A percentile compares a stretch with the other conserved stretches of the same genome.
phyloP scores from a whole-genome alignment of 148 eudicot genomes.

The Limonium bicolor region DNA sequence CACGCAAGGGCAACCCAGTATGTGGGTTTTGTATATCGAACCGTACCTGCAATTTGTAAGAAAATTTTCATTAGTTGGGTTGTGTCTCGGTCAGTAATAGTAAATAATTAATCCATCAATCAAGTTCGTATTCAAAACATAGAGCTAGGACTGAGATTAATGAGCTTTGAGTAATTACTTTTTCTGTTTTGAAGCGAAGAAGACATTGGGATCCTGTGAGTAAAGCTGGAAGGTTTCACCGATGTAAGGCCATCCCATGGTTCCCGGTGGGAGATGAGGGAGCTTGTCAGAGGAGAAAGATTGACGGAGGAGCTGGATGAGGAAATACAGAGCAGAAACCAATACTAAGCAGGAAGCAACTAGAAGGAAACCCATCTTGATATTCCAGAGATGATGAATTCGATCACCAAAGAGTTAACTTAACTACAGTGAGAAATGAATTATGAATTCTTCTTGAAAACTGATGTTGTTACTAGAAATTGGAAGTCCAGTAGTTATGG shows the following conservation, averaged over 20 bases:
- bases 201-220: slow-evolving; percentile 37
- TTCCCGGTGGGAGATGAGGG: slow-evolving; percentile 37
- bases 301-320: neutral
- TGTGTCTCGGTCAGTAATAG: neutral
- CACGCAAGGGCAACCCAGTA: slow-evolving; percentile 44
- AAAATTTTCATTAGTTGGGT: too few species aligned
- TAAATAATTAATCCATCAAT: neutral
- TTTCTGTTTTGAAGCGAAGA: slow-evolving; percentile 30
- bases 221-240: slow-evolving; percentile 41
- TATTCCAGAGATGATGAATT: too few species aligned
- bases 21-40: slow-evolving; percentile 35
- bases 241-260: slow-evolving; percentile 46
- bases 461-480: too few species aligned
- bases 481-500: too few species aligned
- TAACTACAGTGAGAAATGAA: too few species aligned
- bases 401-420: too few species aligned
- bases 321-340: too few species aligned
- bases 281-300: neutral
- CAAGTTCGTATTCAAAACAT: too few species aligned
- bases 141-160: neutral
- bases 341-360: too few species aligned
- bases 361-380: too few species aligned
- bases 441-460: too few species aligned
- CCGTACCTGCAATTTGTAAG: slow-evolving; percentile 54
- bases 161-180: slow-evolving; percentile 8